Conservation (phyloP, 352 stramenopile species). For the Pythium dissotocum region DNA sequence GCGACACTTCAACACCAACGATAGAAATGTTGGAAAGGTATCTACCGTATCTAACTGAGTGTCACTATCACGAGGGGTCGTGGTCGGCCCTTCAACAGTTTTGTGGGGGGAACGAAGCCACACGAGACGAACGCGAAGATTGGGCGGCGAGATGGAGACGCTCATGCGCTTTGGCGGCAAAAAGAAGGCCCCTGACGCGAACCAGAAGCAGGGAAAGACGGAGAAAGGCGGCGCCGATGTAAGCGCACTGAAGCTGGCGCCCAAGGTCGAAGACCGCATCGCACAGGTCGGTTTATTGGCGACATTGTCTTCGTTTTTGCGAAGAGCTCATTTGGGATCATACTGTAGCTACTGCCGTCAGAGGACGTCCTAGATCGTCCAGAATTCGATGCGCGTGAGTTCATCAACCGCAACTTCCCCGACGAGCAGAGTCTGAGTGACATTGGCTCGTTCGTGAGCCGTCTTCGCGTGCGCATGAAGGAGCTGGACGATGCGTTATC, state of each 20-base stretch:
- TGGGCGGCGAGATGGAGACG: conserved; percentile 20
- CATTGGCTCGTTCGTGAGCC: conserved; percentile 84
- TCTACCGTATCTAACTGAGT: conserved; percentile 14
- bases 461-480: conserved; percentile 75
- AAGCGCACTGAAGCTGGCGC: conserved; percentile 49
- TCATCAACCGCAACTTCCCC: conserved; percentile 93
- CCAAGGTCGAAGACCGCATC: conserved; percentile 53
- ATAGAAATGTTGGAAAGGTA: conserved; percentile 11
- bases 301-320: background rate
- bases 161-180: conserved; percentile 31
- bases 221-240: conserved; percentile 14
- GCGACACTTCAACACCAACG: conserved; percentile 16
- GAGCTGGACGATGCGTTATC: conserved; percentile 82
- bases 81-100: background rate
- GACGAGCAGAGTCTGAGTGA: conserved; percentile 80
- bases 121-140: background rate
- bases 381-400: conserved; percentile 91
- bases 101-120: background rate
- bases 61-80: conserved; percentile 12
- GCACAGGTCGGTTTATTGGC: conserved; percentile 34
- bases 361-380: conserved; percentile 86
- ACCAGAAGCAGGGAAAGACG: conserved; percentile 6
- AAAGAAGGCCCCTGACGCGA: conserved; percentile 23
- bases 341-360: conserved; percentile 60
- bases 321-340: background rate